Conservation (phyloP, 2,329 filamentous ascomycete genomes). For the Sphaerostilbella broomeana region DNA sequence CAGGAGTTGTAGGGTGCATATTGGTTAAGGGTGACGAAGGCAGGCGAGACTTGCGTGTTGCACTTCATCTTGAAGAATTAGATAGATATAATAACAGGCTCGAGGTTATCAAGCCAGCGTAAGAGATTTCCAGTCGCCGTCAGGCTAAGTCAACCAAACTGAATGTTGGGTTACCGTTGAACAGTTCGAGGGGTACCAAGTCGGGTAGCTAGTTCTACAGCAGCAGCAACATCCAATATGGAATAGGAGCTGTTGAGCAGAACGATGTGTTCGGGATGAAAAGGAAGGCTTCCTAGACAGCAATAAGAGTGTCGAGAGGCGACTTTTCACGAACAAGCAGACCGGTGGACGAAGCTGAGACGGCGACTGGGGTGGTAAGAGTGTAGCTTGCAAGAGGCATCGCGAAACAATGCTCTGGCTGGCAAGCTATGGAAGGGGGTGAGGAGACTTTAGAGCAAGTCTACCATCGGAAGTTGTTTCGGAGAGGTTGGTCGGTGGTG, state of each 20-base stretch:
- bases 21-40: constrained; percentile 40
- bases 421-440: constrained; percentile 7
- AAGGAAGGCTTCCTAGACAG: constrained; percentile 33
- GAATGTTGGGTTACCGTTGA: constrained; percentile 32
- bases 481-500: background rate
- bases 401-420: constrained; percentile 34
- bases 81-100: constrained; percentile 11
- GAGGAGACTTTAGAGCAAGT: constrained; percentile 22
- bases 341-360: constrained; percentile 56
- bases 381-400: constrained; percentile 52
- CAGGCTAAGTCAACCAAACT: constrained; percentile 43
- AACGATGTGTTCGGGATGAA: constrained; percentile 34
- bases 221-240: constrained; percentile 32
- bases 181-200: constrained; percentile 27
- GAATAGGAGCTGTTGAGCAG: constrained; percentile 23
- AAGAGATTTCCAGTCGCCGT: constrained; percentile 48
- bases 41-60: constrained; percentile 47
- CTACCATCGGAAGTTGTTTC: constrained; percentile 28
- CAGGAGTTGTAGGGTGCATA: constrained; percentile 62
- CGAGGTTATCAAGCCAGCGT: constrained; percentile 25
- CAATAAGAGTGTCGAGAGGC: constrained; percentile 32
- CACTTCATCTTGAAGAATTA: constrained; percentile 49
- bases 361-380: constrained; percentile 53
- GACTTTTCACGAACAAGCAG: constrained; percentile 49
- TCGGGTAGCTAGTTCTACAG: constrained; percentile 35